These are phyloP conservation scores for Selenicereus undatus DNA, from an alignment of 148 eudicot genomes.

Conservation along the genomic window DNA sequence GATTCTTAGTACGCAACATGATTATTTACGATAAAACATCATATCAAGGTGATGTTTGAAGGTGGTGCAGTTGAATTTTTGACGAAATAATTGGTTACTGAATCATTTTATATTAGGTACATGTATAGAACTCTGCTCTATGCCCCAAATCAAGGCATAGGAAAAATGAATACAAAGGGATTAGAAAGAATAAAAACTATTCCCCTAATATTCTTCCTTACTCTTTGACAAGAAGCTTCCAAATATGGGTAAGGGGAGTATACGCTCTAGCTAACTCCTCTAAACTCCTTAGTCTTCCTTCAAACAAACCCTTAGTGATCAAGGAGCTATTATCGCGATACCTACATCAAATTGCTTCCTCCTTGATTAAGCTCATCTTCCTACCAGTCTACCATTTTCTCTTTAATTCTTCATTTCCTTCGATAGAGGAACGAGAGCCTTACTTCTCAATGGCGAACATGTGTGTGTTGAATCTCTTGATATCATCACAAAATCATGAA, in stretches of 20 bases:
- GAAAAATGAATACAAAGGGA: not conserved
- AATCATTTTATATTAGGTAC: too few species aligned
- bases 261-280: not conserved
- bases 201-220: not conserved
- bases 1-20: too few species aligned
- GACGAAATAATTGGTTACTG: not conserved
- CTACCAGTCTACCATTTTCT: too few species aligned
- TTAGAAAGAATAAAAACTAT: too few species aligned
- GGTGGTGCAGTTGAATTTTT: not conserved
- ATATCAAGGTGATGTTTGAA: not conserved
- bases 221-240: not conserved
- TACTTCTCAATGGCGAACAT: not conserved
- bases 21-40: too few species aligned
- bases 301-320: not conserved
- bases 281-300: not conserved
- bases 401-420: not conserved
- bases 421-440: not conserved
- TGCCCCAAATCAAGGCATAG: not conserved
- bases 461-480: not conserved
- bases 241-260: not conserved
- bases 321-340: not conserved
- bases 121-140: too few species aligned
- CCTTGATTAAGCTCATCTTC: too few species aligned
- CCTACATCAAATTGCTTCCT: too few species aligned
- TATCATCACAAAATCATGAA: not conserved